These are phyloP conservation scores for Quercus cerris DNA, from an alignment of 306 rosid genomes.

Conservation along the genomic window DNA sequence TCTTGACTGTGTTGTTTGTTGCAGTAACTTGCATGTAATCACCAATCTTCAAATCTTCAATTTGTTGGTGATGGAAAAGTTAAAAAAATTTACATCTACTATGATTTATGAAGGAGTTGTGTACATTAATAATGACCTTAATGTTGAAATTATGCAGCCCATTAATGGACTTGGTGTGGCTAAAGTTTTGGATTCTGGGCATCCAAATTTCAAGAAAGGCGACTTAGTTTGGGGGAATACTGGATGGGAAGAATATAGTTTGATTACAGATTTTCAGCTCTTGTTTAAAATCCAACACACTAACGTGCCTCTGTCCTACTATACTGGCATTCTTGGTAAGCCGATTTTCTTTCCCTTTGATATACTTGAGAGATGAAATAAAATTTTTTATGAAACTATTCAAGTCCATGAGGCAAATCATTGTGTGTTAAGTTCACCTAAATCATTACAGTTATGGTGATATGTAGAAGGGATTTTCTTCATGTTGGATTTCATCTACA, in stretches of 20 bases:
- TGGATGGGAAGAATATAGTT: neutral
- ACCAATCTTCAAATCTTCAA: too few relatives aligned
- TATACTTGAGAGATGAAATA: too few relatives aligned
- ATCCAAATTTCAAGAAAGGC: neutral
- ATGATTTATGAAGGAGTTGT: too few relatives aligned
- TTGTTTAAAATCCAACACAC: neutral
- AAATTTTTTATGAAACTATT: too few relatives aligned
- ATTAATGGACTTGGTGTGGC: neutral
- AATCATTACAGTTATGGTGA: too few relatives aligned
- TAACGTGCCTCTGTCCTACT: neutral
- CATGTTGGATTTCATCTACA: too few relatives aligned
- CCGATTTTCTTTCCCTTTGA: neutral
- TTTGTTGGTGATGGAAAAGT: too few relatives aligned
- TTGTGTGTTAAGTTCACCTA: too few relatives aligned
- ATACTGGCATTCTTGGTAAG: neutral
- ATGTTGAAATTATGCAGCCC: neutral
- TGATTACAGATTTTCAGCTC: neutral
- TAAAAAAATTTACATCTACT: too few relatives aligned
- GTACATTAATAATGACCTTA: neutral
- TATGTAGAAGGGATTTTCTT: too few relatives aligned
- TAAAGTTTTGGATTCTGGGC: neutral
- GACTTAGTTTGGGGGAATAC: neutral
- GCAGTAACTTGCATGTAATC: too few relatives aligned
- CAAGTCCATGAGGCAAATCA: neutral
- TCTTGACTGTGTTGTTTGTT: too few relatives aligned